Evolutionary conservation across 225 moss, liverwort and hornwort genomes (phyloP), one percentile per base, ranked within the genome.

Genomic region (Pleurozium schreberi): DNA sequence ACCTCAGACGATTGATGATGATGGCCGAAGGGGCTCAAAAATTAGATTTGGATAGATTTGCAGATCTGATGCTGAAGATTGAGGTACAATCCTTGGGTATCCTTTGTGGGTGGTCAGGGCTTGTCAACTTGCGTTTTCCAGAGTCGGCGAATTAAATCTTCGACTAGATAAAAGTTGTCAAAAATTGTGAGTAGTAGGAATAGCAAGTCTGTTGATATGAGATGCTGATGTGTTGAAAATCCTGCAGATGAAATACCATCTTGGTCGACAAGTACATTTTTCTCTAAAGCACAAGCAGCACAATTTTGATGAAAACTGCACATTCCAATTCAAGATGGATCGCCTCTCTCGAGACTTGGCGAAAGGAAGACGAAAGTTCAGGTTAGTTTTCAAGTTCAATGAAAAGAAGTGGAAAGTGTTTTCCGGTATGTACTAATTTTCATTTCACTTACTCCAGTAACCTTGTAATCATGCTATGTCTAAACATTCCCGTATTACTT

Each of bases 251-350:
- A 92, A 96, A 88, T 85, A 90, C 78, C 95, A 93, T 63, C 82
- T 90, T 76, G 90, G 91, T 84, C 90, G 85, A 71, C 80, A 92
- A 75, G 88, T 95, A 42, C 93, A 96, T 89, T 79, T 94, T 77
- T 82, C 92, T 55, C 85, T 95, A 27, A 97, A 95, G 86, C 96
- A 96, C 68, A 95, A 75, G 90, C 90, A 76, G 87, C 95, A 94
- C 80, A 59, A 87, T 49, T 87, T 91, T 87, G 93, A 93, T 75
- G 93, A 89, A 31, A 93, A 95, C 34, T 88, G 88, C 79, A 95
- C 92, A 45, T 87, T 91, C 86, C 91, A 93, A 84, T 96, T 94
- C 92, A 92, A 93, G 91, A 98, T 97, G 98, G 92, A 96, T 85
- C 93, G 91, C 30, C 88, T 87, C 31, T 98, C 98, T 59, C 89